phyloP scores from a whole-genome alignment of 192 early-diverging fungal species.

The Backusella westeae region DNA sequence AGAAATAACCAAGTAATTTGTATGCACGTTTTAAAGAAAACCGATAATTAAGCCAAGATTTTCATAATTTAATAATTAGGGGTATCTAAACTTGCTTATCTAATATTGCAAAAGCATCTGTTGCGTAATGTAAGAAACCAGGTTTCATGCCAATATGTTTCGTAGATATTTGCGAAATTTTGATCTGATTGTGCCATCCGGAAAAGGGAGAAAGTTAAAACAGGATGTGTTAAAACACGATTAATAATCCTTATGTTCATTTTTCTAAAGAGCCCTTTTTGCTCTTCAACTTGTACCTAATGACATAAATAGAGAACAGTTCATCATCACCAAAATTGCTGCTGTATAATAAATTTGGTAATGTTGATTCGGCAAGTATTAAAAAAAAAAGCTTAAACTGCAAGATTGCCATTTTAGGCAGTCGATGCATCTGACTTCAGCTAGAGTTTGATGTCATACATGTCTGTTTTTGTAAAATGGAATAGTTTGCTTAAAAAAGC shows the following conservation, averaged over 20 bases:
- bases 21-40: neutral
- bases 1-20: neutral
- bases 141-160: neutral
- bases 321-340: neutral
- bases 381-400: neutral
- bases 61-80: neutral
- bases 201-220: neutral
- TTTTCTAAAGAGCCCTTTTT: no score
- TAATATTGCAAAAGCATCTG: neutral
- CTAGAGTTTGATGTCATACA: neutral
- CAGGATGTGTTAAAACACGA: neutral
- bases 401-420: neutral
- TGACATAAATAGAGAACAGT: neutral
- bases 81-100: neutral
- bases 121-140: neutral
- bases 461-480: neutral
- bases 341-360: neutral
- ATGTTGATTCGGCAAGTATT: neutral
- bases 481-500: neutral
- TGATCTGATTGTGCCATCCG: neutral
- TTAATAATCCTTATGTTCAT: neutral
- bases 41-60: neutral
- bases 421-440: neutral
- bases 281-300: neutral
- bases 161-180: neutral